phyloP scores from a whole-genome alignment of 2,329 filamentous ascomycete genomes.

The Periconia digitata region DNA sequence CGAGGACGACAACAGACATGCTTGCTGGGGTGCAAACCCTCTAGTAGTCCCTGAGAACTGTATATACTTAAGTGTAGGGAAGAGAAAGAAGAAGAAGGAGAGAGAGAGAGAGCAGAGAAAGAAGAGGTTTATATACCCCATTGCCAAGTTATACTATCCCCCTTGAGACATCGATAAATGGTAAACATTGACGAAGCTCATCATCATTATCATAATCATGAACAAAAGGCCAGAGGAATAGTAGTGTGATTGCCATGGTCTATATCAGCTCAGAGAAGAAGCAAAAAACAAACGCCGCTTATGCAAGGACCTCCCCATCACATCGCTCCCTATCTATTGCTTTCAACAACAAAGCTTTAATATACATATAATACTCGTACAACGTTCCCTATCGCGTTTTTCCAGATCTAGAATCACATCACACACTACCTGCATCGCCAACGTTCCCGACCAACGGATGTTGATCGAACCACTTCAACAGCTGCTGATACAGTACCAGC shows the following conservation, averaged over 20 bases:
- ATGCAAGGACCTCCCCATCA: not conserved
- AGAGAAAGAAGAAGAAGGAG: not conserved
- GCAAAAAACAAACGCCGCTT: not conserved
- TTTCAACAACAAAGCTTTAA: not conserved
- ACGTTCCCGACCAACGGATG: not conserved
- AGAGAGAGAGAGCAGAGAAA: not conserved
- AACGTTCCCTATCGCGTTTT: not conserved
- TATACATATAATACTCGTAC: not conserved
- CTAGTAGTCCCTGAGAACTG: no score
- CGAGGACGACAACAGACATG: no score
- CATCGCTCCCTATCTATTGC: not conserved
- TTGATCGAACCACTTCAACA: conserved; percentile 75
- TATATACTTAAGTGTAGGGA: no score
- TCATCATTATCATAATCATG: no score
- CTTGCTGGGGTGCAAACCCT: no score
- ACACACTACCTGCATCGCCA: not conserved
- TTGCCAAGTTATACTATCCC: no score
- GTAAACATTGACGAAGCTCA: no score
- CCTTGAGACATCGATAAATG: no score
- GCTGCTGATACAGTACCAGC: conserved; percentile 90
- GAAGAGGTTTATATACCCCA: not conserved
- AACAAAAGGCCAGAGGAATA: not conserved
- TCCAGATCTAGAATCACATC: not conserved
- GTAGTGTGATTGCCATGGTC: not conserved
- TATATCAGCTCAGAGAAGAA: not conserved